Conservation (phyloP, 371 early-diverging fungal species). For the Syncephalastrum monosporum region DNA sequence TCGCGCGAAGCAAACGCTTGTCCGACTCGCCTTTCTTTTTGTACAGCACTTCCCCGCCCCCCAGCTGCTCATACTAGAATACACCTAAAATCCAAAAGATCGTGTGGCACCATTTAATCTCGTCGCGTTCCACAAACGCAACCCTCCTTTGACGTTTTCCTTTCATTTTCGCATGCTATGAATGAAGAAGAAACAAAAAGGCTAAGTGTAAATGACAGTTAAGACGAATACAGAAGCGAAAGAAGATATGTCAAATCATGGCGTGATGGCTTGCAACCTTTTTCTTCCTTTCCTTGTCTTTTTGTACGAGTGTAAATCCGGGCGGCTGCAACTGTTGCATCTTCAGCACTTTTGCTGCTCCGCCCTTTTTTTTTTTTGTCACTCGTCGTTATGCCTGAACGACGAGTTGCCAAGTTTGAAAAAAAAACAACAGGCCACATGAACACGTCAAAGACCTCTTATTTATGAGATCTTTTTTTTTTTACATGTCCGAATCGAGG, state of each 20-base stretch:
- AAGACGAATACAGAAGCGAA: not conserved
- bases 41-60: too few species aligned
- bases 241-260: not conserved
- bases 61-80: too few species aligned
- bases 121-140: not conserved
- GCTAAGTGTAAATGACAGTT: not conserved
- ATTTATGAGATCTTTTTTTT: too few species aligned
- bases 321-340: constrained; percentile 4
- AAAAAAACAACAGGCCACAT: too few species aligned
- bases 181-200: not conserved
- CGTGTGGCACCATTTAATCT: constrained; percentile 6
- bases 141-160: not conserved
- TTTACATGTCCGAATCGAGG: too few species aligned
- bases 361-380: too few species aligned
- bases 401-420: too few species aligned
- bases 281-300: constrained; percentile 10
- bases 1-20: too few species aligned
- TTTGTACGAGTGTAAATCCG: constrained; percentile 2
- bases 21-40: too few species aligned
- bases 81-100: too few species aligned
- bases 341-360: not conserved
- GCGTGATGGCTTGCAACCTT: constrained; percentile 1
- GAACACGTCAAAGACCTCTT: too few species aligned
- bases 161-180: not conserved
- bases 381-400: too few species aligned